phyloP scores from a whole-genome alignment of 331 rosid genomes.

The Acacia concinna region DNA sequence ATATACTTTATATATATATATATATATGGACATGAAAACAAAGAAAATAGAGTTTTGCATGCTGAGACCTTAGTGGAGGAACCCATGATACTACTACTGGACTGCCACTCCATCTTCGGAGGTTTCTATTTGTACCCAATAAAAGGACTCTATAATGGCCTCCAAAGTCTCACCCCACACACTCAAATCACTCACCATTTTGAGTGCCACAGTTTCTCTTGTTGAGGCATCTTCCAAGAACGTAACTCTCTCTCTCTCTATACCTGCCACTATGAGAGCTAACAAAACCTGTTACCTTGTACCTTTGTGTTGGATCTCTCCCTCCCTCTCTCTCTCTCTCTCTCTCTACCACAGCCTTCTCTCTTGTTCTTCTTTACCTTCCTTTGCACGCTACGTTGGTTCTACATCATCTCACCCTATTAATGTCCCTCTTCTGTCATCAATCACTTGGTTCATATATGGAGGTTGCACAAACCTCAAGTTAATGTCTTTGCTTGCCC shows the following conservation, averaged over 20 bases:
- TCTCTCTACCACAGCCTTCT: background rate
- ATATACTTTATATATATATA: too few species aligned
- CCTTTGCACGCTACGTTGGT: conserved; percentile 41
- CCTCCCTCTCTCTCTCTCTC: background rate
- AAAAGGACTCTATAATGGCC: background rate
- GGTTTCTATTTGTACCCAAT: background rate
- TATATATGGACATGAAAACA: conserved; percentile 19
- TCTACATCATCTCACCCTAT: background rate
- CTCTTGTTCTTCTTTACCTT: conserved; percentile 24
- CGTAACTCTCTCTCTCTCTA: background rate
- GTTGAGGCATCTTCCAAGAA: conserved; percentile 34
- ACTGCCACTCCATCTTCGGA: background rate
- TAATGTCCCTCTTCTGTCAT: conserved; percentile 5
- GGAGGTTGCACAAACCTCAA: conserved; percentile 34
- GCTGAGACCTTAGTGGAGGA: conserved; percentile 6
- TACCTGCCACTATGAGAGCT: conserved; percentile 25
- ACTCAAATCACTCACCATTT: background rate
- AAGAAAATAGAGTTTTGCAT: conserved; percentile 17
- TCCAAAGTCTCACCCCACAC: background rate
- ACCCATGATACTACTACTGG: background rate
- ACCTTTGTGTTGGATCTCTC: conserved; percentile 1
- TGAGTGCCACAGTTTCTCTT: conserved; percentile 35
- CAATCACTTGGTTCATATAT: conserved; percentile 2
- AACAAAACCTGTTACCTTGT: conserved; percentile 16
- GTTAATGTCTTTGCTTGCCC: conserved; percentile 38